Percentiles rank a stretch among this genome's conserved stretches.
Evolutionary conservation across 78 protist genomes (phyloP).

Genomic region (Dictyostelium purpureum): DNA sequence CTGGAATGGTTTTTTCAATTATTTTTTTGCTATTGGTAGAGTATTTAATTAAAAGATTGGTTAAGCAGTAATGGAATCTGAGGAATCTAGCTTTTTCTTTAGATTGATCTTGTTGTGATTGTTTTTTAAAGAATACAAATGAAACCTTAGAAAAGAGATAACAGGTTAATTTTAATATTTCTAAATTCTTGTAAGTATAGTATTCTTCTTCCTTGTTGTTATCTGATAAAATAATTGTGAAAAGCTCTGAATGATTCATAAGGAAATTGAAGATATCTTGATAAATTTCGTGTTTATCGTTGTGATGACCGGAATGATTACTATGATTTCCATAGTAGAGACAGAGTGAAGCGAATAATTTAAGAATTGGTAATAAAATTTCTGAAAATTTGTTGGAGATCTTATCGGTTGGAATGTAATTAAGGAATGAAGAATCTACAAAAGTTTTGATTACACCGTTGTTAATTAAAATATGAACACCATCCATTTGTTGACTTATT

Average conservation of each 20-base stretch:
- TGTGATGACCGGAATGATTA: background rate
- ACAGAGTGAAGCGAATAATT: constrained; percentile 1
- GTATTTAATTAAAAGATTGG: constrained; percentile 29
- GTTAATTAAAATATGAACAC: constrained; percentile 6
- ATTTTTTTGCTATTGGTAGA: background rate
- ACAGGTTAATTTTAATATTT: constrained; percentile 2
- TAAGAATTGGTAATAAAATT: background rate
- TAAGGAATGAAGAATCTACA: constrained; percentile 15
- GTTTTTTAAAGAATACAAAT: background rate
- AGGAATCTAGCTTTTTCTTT: background rate
- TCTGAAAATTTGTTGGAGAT: background rate
- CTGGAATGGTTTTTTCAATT: constrained; percentile 1
- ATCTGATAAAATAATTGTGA: constrained; percentile 16
- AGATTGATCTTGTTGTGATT: background rate
- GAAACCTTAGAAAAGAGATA: constrained; percentile 26
- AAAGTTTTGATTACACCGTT: constrained; percentile 1
- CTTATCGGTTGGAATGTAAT: constrained; percentile 20
- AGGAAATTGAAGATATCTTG: constrained; percentile 5
- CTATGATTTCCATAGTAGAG: background rate
- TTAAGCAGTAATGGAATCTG: constrained; percentile 37
- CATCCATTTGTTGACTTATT: constrained; percentile 39
- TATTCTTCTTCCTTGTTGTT: background rate
- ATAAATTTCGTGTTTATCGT: background rate
- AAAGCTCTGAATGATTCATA: constrained; percentile 21
- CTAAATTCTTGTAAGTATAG: background rate